Base-by-base conservation (phyloP, 176 grass and related monocot genomes). In the Cenchrus purpureus region DNA sequence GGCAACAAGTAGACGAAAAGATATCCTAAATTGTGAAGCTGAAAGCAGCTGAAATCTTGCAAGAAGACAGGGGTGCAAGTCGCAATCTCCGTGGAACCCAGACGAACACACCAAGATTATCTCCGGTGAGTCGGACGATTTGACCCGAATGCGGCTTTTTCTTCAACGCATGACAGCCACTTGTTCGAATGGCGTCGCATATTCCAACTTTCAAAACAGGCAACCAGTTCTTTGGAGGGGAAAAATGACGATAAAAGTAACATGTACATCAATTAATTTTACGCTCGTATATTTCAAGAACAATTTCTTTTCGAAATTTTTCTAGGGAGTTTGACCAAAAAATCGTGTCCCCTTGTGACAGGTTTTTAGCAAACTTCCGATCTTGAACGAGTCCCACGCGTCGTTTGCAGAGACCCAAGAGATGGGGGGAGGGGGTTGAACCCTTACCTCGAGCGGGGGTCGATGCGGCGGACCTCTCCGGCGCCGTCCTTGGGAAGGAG, bases 401-500 rank as follows among this genome's bases (percentile, higher is more conserved):
- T 87, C 42, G 43, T 57, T 68, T 65, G 12, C 10, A 32, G 5
- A 37, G 8, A 10, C 17, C n/a, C 8, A 53, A 73, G 13, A 73
- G 25, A 32, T 40, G 16, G 31, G 15, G 19, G 16, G 6, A 46
- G 45, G 45, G 12, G 6, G 20, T 2, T 11, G 4, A 45, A 16
- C 61, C 12, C 9, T 75, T 73, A 97, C 94, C 92, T 90, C 7
- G 88, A 74, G 3, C 89, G 71, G 15, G 89, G 87, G 13, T 97
- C 94, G 72, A 94, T 79, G 40, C 67, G 88, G 31, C 67, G 75
- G 6, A 92, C 85, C 70, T 90, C 61, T 17, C 80, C 79, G 56
- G 49, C 17, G 71, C 85, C 58, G 43, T 89, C 90, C 88, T 97
- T 94, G 37, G 86, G 78, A 16, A 97, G 90, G 74, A 94, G 83